Base-by-base conservation (phyloP, 306 rosid species). In the Prunus campanulata region DNA sequence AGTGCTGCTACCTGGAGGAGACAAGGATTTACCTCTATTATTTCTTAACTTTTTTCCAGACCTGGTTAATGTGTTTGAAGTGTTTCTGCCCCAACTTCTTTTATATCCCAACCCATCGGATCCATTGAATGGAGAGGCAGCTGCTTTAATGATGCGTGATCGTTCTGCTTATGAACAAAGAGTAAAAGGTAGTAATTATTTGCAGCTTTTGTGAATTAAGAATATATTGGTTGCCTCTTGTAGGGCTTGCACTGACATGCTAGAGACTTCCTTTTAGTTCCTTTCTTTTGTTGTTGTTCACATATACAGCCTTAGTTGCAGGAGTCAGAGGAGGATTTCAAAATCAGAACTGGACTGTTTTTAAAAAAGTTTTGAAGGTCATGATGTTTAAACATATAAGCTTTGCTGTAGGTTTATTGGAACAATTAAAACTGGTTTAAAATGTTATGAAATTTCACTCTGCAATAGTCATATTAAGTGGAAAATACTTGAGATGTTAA, bases 81-180 rank as follows among this genome's bases (percentile, higher is more conserved):
- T 87, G 80, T 93, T 93, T 85, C 94, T 93, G 85, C 97, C 98
- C 6, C 97, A 93, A 85, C 96, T 93, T 72, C 97, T 93, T 71
- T 80, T 91, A 74, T 93, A 93, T 79, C 98, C 98, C 72, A 93
- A 93, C 77, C 88, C 97, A 78, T 83, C 93, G 19, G 94, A 91
- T 77, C 98, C 98, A 60, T 77, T 91, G 85, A 93, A 93, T 66
- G 86, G 88, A 72, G 97, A 90, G 71, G 98, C 97, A 76, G 98
- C 97, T 81, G 93, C 93, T 46, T 68, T 93, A 74, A 87, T 93
- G 96, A 88, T 90, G 91, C 85, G 83, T 35, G 97, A 93, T 78
- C 86, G 72, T 59, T 16, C 88, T 71, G 87, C 90, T 27, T 93
- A 91, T 81, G 96, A 93, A 22, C 86, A 85, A 77, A 90, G 84